Percentiles rank a stretch among this genome's conserved stretches.
Conservation (phyloP, 306 rosid genomes). For the Fagus crenata region DNA sequence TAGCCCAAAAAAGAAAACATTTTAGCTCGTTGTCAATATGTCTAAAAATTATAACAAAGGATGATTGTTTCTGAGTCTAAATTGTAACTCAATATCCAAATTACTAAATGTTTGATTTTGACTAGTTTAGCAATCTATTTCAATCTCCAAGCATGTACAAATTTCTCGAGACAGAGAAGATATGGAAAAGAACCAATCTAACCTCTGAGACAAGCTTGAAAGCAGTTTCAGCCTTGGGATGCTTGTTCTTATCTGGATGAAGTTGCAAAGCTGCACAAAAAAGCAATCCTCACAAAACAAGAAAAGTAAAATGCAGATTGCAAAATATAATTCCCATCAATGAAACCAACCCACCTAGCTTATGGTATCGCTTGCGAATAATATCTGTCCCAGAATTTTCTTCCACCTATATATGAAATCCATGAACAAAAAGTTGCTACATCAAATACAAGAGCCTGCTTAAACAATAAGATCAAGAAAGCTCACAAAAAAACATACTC, state of each 20-base stretch:
- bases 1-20: neutral
- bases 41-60: neutral
- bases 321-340: neutral
- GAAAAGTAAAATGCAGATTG: constrained; percentile 13
- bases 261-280: constrained; percentile 71
- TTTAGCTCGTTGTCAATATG: neutral
- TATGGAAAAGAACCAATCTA: constrained; percentile 29
- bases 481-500: constrained; percentile 50
- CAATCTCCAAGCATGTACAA: neutral
- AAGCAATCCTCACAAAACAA: constrained; percentile 20
- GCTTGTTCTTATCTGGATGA: constrained; percentile 93
- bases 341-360: constrained; percentile 68
- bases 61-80: neutral
- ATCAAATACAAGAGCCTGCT: neutral
- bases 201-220: constrained; percentile 93
- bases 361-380: constrained; percentile 71
- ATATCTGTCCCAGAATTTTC: constrained; percentile 57
- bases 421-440: constrained; percentile 18
- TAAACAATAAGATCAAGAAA: neutral
- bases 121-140: neutral
- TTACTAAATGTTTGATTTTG: neutral
- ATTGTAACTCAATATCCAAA: neutral
- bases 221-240: constrained; percentile 84
- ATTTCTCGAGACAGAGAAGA: neutral
- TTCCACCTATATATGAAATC: constrained; percentile 64